Evolutionary conservation across 2,329 filamentous ascomycete species (phyloP), one percentile per base, ranked within the genome.

Genomic region (Arachnomyces sp.): DNA sequence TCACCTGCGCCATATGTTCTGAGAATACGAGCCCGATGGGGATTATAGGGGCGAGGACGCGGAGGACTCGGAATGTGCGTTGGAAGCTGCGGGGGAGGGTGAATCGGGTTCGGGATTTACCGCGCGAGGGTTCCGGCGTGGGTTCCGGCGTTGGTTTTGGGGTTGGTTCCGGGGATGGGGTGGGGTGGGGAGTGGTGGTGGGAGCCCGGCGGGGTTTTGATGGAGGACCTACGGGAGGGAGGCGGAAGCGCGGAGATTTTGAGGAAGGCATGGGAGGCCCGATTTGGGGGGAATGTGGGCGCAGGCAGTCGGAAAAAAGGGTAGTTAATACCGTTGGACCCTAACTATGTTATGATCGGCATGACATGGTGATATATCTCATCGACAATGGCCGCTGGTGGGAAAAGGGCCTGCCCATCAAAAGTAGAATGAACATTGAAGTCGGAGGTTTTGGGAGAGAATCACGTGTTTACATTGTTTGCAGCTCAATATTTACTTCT

Each of bases 11-110:
- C 30, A 67, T 55, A 44, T 71, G 59, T 42, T 66, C 60, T 16
- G 57, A 55, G 49, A 69, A 52, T 44, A 66, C 62, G 7, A 62
- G 50, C 1, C 57, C 46, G 42, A 67, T 62, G 2, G 67, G 63
- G 12, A 62, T 38, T 12, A 62, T 40, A 7, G 64, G 57, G 3
- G 52, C 54, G n/a, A 60, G 36, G 38, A 57, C 38, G 2, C 51
- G 54, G 15, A 58, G 36, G 39, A 55, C 37, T 31, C 56, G 52
- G 28, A 60, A 42, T 29, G 16, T 25, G 34, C 21, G 14, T 25
- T 25, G 5, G 21, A 28, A 12, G 15, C 15, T 31, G n/a, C 15
- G 28, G 12, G 38, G 31, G 36, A 48, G 33, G 13, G 36, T 38
- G 21, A 50, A 42, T 33, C 58, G 54, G 28, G 53, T 5, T 5